These are phyloP conservation scores for Mitragyna speciosa DNA, from an alignment of 257 asterid species.

Conservation along the genomic window DNA sequence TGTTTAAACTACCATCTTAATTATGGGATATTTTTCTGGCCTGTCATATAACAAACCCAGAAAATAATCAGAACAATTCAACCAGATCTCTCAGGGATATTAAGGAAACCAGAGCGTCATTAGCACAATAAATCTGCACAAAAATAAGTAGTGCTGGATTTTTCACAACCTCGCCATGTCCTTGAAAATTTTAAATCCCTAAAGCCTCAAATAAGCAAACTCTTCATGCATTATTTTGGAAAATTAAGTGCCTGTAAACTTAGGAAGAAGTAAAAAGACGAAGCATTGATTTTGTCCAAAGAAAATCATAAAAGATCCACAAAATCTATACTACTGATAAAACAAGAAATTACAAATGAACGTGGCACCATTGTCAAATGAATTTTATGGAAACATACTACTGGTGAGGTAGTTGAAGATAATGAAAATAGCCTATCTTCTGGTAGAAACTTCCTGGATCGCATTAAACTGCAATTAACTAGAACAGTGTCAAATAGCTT, in stretches of 20 bases:
- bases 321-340: background rate
- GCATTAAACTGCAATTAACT: constrained; percentile 66
- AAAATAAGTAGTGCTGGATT: background rate
- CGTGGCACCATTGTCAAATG: background rate
- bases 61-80: background rate
- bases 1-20: background rate
- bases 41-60: background rate
- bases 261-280: background rate
- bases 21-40: background rate
- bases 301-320: background rate
- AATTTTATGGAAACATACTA: constrained; percentile 52
- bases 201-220: background rate
- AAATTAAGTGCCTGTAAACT: background rate
- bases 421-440: constrained; percentile 96
- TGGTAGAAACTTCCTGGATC: constrained; percentile 94
- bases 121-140: constrained; percentile 6
- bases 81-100: constrained; percentile 2
- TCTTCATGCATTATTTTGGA: background rate
- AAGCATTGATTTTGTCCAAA: background rate
- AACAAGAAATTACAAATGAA: background rate
- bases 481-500: background rate
- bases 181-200: background rate
- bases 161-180: background rate
- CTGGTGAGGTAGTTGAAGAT: constrained; percentile 92
- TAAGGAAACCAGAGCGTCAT: background rate